These are phyloP conservation scores for Atkinsonella hypoxylon DNA, from an alignment of 2,329 filamentous ascomycete genomes.

Conservation along the genomic window DNA sequence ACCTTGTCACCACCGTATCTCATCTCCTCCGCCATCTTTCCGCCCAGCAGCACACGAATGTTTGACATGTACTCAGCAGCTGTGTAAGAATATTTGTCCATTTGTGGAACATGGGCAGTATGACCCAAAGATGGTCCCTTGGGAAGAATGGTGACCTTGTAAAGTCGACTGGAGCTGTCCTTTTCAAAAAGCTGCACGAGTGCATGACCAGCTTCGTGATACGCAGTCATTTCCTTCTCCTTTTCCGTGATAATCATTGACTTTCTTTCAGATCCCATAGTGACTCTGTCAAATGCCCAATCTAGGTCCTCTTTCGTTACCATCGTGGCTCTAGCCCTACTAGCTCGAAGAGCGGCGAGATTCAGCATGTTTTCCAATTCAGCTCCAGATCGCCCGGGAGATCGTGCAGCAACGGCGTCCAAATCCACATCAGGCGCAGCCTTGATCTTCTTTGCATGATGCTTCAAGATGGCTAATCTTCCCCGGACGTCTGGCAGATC, in stretches of 20 bases:
- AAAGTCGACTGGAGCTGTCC: conserved; percentile 63
- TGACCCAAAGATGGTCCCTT: conserved; percentile 78
- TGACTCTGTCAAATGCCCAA: conserved; percentile 96
- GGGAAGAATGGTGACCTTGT: conserved; percentile 96
- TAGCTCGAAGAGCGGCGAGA: conserved; percentile 89
- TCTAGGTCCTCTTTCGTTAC: conserved; percentile 77
- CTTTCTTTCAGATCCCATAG: conserved; percentile 89
- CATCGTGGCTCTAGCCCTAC: conserved; percentile 64
- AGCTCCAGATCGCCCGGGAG: conserved; percentile 84
- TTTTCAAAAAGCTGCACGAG: conserved; percentile 73
- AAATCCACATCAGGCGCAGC: conserved; percentile 70
- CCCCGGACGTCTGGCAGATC: conserved; percentile 86
- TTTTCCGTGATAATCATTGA: conserved; percentile 84
- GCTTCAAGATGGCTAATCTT: conserved; percentile 81
- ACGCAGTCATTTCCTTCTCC: conserved; percentile 92
- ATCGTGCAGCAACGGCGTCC: conserved; percentile 72
- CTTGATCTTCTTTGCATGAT: conserved; percentile 89
- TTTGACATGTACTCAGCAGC: conserved; percentile 70
- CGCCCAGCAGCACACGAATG: conserved; percentile 73
- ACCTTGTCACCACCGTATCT: conserved; percentile 86
- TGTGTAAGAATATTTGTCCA: conserved; percentile 85
- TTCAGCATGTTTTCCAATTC: conserved; percentile 96
- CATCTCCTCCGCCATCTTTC: conserved; percentile 83
- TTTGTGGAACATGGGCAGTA: conserved; percentile 77
- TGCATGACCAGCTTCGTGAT: conserved; percentile 92